Conservation (phyloP, 768 basidiomycete species). For the Gyrodon lividus region DNA sequence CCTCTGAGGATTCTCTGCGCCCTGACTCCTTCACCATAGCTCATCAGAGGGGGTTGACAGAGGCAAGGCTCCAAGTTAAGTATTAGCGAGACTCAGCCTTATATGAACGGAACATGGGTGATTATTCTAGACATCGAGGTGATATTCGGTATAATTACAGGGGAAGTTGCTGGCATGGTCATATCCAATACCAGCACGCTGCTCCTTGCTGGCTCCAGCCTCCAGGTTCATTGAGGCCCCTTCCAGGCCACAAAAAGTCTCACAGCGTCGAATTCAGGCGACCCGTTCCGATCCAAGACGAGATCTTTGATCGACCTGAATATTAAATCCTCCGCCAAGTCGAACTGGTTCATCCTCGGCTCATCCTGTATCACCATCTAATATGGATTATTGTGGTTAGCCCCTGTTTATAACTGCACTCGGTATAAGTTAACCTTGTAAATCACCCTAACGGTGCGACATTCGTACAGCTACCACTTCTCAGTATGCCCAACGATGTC, state of each 20-base stretch:
- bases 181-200: too few relatives aligned
- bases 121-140: too few relatives aligned
- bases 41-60: neutral
- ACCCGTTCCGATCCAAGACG: neutral
- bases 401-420: neutral
- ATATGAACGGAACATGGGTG: neutral
- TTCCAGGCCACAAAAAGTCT: too few relatives aligned
- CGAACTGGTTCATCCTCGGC: neutral
- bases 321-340: neutral
- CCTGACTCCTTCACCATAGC: conserved; percentile 6
- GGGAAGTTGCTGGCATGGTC: too few relatives aligned
- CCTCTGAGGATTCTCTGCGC: conserved; percentile 1
- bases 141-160: too few relatives aligned
- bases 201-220: too few relatives aligned
- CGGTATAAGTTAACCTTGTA: too few relatives aligned
- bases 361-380: neutral
- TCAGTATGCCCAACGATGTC: neutral
- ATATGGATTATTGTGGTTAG: too few relatives aligned
- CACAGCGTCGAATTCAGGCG: too few relatives aligned
- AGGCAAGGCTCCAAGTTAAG: neutral
- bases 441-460: too few relatives aligned
- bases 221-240: too few relatives aligned
- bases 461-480: neutral
- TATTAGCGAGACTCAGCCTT: neutral
- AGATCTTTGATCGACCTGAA: neutral